Evolutionary conservation across 176 grass and related monocot species (phyloP), one percentile per base, ranked within the genome.

Genomic region (Ampelocalamus luodianensis): DNA sequence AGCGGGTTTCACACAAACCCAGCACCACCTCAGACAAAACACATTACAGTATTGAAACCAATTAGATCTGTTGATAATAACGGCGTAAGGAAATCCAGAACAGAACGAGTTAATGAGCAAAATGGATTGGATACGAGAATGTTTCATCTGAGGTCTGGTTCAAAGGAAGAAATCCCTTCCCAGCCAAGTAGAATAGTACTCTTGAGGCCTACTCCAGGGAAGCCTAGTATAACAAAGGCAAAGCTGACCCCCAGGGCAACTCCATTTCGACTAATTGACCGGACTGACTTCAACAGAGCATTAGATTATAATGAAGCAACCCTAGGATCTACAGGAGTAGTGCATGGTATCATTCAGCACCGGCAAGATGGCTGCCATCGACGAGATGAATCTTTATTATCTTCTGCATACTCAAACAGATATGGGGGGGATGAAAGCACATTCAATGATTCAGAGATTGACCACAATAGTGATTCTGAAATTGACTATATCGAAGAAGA

Each of bases 401-500:
- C 93, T 92, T 92, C 88, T 40, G 49, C 88, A 39, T 83, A 87
- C 65, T 96, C 91, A 85, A 94, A 91, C 75, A 90, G 96, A 65
- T 99, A 92, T 84, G 76, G 88, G 58, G 91, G 84, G 72, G 96
- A 99, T 88, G 93, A 94, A 64, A 99, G 93, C 80, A 94, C 96
- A 81, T 89, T 87, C 49, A 68, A 81, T 83, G 79, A 83, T 62
- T 98, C 96, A 59, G 93, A 89, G 74, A 82, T 74, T 81, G 93
- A 90, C 78, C 8, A n/a, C 43, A 83, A 32, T 61, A 82, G 84
- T 51, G 79, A 71, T 59, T 90, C 84, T 17, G 84, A 79, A 42
- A 67, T 67, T 0, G 66, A 90, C 37, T 90, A 84, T 66, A 88
- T 81, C 20, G 87, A 81, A 87, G 91, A 89, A 79, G 75, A 90